Conservation (phyloP, 306 rosid genomes). For the Luffa aegyptiaca region DNA sequence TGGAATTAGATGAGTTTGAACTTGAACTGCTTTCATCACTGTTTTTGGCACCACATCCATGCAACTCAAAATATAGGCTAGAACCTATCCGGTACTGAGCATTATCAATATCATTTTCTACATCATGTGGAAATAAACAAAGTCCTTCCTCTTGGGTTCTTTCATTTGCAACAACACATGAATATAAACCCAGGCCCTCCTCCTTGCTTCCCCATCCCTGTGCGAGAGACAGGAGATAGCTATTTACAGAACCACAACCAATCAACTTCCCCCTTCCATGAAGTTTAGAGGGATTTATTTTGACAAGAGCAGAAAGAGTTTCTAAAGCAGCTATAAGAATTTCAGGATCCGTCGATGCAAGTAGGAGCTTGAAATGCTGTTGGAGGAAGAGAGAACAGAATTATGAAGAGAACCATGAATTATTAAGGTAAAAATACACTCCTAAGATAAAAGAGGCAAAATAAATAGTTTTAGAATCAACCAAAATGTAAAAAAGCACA, state of each 20-base stretch:
- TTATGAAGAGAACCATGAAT: neutral
- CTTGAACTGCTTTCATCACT: slow-evolving; percentile 32
- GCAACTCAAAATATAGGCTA: slow-evolving; percentile 86
- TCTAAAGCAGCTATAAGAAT: slow-evolving; percentile 73
- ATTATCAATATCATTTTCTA: slow-evolving; percentile 49
- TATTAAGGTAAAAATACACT: neutral
- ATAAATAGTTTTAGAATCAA: neutral
- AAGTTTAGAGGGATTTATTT: slow-evolving; percentile 84
- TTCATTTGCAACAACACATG: slow-evolving; percentile 80
- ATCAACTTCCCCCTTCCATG: slow-evolving; percentile 91
- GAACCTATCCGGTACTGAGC: slow-evolving; percentile 70
- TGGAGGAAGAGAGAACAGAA: slow-evolving; percentile 10
- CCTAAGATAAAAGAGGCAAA: neutral
- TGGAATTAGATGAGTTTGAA: slow-evolving; percentile 34
- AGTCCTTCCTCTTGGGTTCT: slow-evolving; percentile 58
- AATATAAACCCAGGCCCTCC: slow-evolving; percentile 88
- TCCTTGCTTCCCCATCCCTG: slow-evolving; percentile 99
- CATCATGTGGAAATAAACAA: slow-evolving; percentile 74
- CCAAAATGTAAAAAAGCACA: neutral
- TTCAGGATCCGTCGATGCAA: slow-evolving; percentile 90
- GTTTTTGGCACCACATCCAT: slow-evolving; percentile 40
- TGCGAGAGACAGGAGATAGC: slow-evolving; percentile 79
- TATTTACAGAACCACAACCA: slow-evolving; percentile 82
- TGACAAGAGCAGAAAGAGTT: slow-evolving; percentile 85
- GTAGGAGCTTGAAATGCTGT: slow-evolving; percentile 92